Evolutionary conservation across 768 basidiomycete genomes (phyloP), one percentile per base, ranked within the genome.

Genomic region (Russula vinacea): DNA sequence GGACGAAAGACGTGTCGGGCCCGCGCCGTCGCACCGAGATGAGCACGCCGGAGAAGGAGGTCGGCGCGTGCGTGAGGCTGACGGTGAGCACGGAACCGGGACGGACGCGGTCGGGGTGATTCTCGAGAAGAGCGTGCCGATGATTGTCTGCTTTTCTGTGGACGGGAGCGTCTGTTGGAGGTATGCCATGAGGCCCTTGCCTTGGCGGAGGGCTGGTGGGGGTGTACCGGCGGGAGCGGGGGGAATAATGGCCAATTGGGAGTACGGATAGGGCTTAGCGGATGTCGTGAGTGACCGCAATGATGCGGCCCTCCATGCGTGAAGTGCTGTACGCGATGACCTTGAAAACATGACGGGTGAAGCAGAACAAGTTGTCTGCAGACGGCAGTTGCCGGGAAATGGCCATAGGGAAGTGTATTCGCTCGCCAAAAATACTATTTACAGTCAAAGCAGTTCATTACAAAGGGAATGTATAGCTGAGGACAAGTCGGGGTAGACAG

Each of bases 71-170:
- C 61, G 86, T 84, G 44, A 87, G 85, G 51, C 82, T 83, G 69
- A 94, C 87, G 33, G 86, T 87, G 66, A 98, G 74, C 68, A 98
- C 87, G n/a, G 92, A 92, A 1, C 96, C 96, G 22, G 92, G 88
- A 16, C 79, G 78, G 44, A 96, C 77, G 67, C 89, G 83, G 47
- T 83, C 78, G 1, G 84, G 83, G 57, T 89, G 88, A 82, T 79
- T 56, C 87, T 79, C 42, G 86, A 84, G 76, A 98, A 97, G 60
- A 89, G 78, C 52, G 82, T 83, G 45, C 76, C 74, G 63, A 94
- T 81, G 74, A 91, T 82, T 49, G 78, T 76, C 70, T 85, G 82
- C 73, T 94, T 91, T 69, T 87, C 83, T 29, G 83, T 83, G 42
- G 84, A 81, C 37, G 83, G 84, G 8, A 89, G 80, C 13, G 81